Evolutionary conservation across 495 filamentous ascomycete genomes (phyloP).

Genomic region (Neurospora discreta): DNA sequence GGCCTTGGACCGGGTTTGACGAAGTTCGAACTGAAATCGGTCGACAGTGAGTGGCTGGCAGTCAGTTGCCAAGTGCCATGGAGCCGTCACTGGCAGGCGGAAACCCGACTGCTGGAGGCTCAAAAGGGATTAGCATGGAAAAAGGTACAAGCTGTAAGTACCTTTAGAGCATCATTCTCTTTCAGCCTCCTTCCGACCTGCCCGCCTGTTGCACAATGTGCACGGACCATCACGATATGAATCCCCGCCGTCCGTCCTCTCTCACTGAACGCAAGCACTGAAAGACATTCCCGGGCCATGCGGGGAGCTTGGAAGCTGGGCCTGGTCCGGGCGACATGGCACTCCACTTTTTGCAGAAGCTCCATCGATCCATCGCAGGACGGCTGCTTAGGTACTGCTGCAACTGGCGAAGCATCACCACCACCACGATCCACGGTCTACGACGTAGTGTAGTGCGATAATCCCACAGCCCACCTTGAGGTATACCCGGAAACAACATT

Average conservation of each 20-base stretch:
- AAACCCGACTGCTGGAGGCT: constrained; percentile 9
- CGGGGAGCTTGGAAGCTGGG: neutral
- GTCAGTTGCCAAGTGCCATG: neutral
- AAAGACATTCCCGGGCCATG: neutral
- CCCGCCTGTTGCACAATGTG: neutral
- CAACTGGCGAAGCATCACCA: neutral
- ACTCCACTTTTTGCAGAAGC: neutral
- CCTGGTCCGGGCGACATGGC: neutral
- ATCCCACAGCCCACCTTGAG: neutral
- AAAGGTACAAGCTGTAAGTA: neutral
- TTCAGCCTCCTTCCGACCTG: constrained; percentile 5
- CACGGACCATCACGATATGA: neutral
- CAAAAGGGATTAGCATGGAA: constrained; percentile 25
- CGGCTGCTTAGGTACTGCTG: neutral
- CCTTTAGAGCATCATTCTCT: neutral
- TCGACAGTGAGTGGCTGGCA: constrained; percentile 11
- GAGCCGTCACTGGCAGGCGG: neutral
- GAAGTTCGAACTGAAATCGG: constrained; percentile 15
- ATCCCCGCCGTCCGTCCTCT: too few species aligned
- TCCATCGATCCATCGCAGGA: neutral
- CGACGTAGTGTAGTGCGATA: neutral
- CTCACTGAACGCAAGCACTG: neutral
- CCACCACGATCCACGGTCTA: neutral
- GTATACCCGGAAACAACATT: constrained; percentile 1
- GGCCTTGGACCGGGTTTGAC: constrained; percentile 4